Base-by-base conservation (phyloP, 2,329 filamentous ascomycete species). In the Fusarium palustre region DNA sequence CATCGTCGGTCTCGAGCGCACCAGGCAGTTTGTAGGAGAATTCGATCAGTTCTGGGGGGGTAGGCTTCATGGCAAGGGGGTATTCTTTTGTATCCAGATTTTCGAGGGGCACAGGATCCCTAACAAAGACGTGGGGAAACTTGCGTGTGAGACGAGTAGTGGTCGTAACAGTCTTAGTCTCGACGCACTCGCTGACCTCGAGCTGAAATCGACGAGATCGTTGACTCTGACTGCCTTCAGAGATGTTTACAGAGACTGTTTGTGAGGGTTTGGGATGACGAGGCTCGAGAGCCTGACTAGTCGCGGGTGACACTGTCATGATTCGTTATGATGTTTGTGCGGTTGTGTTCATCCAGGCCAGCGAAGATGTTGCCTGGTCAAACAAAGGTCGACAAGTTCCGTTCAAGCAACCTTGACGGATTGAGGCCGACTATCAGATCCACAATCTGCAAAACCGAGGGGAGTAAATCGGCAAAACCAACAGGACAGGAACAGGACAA, bases 81-180 rank as follows among this genome's bases (percentile, higher is more conserved):
- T 97, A 99, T 74, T 96, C 89, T 78, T 97, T 97, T 16, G 91
- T 86, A 79, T 98, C 94, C 60, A 97, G 88, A 55, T 90, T 86
- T 62, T 87, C 84, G 34, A 94, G 85, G 53, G 89, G 87, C 55
- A 88, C 88, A 25, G 93, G 91, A 62, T 92, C 88, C 69, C 89
- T 90, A 71, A 97, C 88, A 58, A 92, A 85, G 60, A 97, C 84
- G n/a, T 93, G 93, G 47, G 95, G 94, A 71, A 96, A 97, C 80
- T 80, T 93, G 85, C 79, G 90, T 69, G 93, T 92, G 2, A 94
- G 97, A 1, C 93, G 97, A 1, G 94, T 97, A 0, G 94, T 97
- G 1, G 95, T 97, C 2, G 94, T 97, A 66, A 97, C 89, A 13
- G 87, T 90, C 78, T 88, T 90, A 18, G 88, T 90, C 79, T 90